Conservation (phyloP, 495 filamentous ascomycete genomes). For the Penicillium argentinense region DNA sequence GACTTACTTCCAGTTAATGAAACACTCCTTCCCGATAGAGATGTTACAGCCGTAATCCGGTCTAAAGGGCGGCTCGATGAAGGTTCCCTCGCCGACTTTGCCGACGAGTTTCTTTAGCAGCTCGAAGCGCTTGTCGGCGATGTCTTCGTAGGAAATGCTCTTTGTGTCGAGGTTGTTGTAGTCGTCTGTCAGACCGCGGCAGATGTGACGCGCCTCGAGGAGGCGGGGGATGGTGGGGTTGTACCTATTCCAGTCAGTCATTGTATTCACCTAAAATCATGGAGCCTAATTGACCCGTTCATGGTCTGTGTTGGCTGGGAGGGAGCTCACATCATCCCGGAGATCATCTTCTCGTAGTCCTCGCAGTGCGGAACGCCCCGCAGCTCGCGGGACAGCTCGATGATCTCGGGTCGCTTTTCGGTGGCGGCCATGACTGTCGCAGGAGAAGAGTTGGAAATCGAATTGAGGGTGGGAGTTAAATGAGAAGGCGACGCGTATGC, state of each 20-base stretch:
- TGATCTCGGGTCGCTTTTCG: slow-evolving; percentile 39
- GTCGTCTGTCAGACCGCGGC: slow-evolving; percentile 40
- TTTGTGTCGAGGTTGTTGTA: slow-evolving; percentile 50
- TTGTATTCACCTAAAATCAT: no score
- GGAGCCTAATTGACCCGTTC: no score
- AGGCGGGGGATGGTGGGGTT: slow-evolving; percentile 44
- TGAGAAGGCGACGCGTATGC: no score
- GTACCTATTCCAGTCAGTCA: no score
- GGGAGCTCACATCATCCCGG: slow-evolving; percentile 43
- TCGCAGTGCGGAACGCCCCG: slow-evolving; percentile 38
- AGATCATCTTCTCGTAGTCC: slow-evolving; percentile 53
- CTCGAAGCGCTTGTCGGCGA: slow-evolving; percentile 32
- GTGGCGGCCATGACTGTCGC: slow-evolving; percentile 44
- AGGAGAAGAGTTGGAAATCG: no score
- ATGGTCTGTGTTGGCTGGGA: no score
- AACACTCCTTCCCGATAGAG: slow-evolving; percentile 47
- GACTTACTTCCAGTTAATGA: slow-evolving; percentile 53
- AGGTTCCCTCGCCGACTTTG: slow-evolving; percentile 40
- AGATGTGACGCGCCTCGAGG: slow-evolving; percentile 40
- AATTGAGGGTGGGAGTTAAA: no score
- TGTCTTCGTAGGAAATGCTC: slow-evolving; percentile 35
- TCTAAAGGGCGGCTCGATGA: slow-evolving; percentile 52
- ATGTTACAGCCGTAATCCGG: slow-evolving; percentile 60
- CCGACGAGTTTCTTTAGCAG: slow-evolving; percentile 45
- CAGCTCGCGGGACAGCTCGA: slow-evolving; percentile 40